Evolutionary conservation across 164 flowering plant species (phyloP).

Genomic region (Houttuynia cordata): DNA sequence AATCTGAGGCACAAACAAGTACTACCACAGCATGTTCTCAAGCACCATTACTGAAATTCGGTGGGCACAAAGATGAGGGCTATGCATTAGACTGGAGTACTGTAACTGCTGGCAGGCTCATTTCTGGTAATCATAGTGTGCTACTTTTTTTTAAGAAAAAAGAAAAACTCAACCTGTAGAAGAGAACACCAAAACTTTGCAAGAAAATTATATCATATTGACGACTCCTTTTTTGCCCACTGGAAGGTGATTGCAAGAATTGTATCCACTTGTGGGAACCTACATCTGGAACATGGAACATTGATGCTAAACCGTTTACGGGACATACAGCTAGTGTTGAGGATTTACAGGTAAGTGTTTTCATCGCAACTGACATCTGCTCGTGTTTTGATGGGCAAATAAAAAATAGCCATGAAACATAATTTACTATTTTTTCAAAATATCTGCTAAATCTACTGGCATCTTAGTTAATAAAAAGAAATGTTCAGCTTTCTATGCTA

Average conservation of each 20-base stretch:
- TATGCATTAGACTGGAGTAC: conserved; percentile 97
- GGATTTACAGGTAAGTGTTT: conserved; percentile 65
- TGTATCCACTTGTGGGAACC: conserved; percentile 90
- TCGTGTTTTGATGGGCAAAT: too few relatives aligned
- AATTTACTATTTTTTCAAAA: too few relatives aligned
- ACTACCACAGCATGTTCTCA: conserved; percentile 35
- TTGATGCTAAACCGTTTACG: conserved; percentile 55
- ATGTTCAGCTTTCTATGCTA: too few relatives aligned
- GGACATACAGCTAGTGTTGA: conserved; percentile 95
- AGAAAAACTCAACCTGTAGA: not conserved
- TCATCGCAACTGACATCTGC: too few relatives aligned
- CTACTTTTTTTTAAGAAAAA: not conserved
- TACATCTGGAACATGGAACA: conserved; percentile 72
- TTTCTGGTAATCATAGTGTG: conserved; percentile 43
- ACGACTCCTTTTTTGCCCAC: conserved; percentile 1
- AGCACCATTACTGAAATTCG: conserved; percentile 57
- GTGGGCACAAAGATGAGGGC: conserved; percentile 93
- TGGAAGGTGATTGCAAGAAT: conserved; percentile 78
- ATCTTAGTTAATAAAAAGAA: too few relatives aligned
- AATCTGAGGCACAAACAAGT: conserved; percentile 36
- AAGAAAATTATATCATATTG: not conserved
- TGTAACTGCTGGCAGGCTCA: conserved; percentile 66
- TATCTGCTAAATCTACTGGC: too few relatives aligned
- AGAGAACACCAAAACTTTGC: not conserved
- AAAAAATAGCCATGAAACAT: too few relatives aligned